Percentiles rank a stretch among this genome's conserved stretches.
phyloP scores from a whole-genome alignment of 2,329 filamentous ascomycete genomes.

The Trichoderma koningiopsis region DNA sequence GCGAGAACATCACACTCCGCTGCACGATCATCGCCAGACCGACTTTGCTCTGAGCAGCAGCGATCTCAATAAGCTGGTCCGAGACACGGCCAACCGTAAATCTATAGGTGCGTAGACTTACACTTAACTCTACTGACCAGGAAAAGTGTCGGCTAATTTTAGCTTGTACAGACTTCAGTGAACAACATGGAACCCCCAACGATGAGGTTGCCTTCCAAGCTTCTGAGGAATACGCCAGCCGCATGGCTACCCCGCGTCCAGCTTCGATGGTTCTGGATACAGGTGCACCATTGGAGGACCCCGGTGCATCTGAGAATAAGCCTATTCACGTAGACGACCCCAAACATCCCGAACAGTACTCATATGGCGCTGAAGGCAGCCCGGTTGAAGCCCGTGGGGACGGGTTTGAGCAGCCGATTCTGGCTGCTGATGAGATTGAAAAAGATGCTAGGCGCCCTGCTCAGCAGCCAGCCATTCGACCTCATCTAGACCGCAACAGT shows the following conservation, averaged over 20 bases:
- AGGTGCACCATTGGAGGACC: constrained; percentile 28
- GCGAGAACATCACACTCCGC: constrained; percentile 66
- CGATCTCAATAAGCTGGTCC: constrained; percentile 87
- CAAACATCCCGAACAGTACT: constrained; percentile 43
- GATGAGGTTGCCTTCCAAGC: constrained; percentile 91
- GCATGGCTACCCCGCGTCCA: constrained; percentile 69
- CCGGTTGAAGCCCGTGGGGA: constrained; percentile 59
- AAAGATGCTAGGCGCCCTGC: constrained; percentile 70
- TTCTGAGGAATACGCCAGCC: constrained; percentile 78
- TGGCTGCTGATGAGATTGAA: constrained; percentile 83
- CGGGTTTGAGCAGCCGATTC: constrained; percentile 73
- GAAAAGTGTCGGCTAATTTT: background rate
- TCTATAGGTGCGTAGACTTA: constrained; percentile 36
- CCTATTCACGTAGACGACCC: constrained; percentile 74
- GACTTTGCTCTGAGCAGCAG: constrained; percentile 88
- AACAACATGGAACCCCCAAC: constrained; percentile 73
- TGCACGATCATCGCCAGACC: constrained; percentile 55
- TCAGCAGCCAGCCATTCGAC: constrained; percentile 80
- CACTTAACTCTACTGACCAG: background rate
- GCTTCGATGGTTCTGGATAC: constrained; percentile 45
- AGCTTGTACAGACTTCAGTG: constrained; percentile 57
- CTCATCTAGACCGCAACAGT: constrained; percentile 64
- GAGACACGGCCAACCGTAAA: constrained; percentile 63
- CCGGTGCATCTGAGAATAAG: constrained; percentile 48
- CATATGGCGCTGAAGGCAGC: constrained; percentile 43